Evolutionary conservation across 768 basidiomycete species (phyloP), one percentile per base, ranked within the genome.

Genomic region (Gloeostereum incarnatum): DNA sequence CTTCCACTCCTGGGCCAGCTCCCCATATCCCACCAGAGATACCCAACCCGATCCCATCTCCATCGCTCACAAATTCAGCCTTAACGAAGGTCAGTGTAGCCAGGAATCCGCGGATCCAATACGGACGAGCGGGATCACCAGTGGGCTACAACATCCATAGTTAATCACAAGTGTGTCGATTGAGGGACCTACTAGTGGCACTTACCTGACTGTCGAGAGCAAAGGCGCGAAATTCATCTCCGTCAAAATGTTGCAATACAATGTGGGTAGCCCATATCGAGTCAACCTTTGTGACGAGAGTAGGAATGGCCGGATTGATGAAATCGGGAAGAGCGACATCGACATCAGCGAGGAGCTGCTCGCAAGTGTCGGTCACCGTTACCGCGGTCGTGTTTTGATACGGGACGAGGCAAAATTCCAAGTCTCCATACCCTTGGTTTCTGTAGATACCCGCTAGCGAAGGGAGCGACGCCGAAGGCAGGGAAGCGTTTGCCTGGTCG

Each of bases 151-250:
- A 7, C 8, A 33, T 8, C 8, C 10, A 8, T 11, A 17, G 31
- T 17, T 8, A 9, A 33, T 33, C 10, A 33, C 9, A 33, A 24
- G 21, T 29, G 21, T 31, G 37, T n/a, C n/a, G n/a, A n/a, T n/a
- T n/a, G n/a, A n/a, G n/a, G n/a, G n/a, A n/a, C n/a, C n/a, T n/a
- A 23, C 19, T 22, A 7, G 35, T 13, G n/a, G 20, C 9, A 45
- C 49, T 43, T 21, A 52, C 53, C 22, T 32, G 35, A 30, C 49
- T 49, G 4, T 34, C 17, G 6, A 52, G 30, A 6, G 40, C 23
- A 6, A 41, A 36, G 11, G 50, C 35, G 19, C 53, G 52, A 43
- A 49, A 56, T 13, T 42, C 27, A 29, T 50, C 44, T 6, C 43
- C 46, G 25, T 48, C 41, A 29, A 47, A 47, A 26, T 56, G 54